A percentile compares a stretch with the other conserved stretches of the same genome.
Conservation (phyloP, 257 asterid genomes). For the Osmanthus fragrans region DNA sequence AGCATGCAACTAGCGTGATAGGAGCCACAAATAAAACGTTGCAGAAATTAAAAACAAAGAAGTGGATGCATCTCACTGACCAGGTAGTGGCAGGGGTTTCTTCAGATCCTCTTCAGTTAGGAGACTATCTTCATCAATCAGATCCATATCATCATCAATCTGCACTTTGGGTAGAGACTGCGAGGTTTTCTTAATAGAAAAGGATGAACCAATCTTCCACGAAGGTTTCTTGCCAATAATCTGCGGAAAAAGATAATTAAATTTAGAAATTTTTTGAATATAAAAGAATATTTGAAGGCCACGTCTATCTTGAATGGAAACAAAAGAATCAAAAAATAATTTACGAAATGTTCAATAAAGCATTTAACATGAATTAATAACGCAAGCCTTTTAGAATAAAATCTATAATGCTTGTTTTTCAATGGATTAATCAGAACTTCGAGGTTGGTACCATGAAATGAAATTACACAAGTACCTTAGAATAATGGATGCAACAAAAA, state of each 20-base stretch:
- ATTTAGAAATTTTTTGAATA: not conserved
- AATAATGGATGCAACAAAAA: not conserved
- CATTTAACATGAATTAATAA: not conserved
- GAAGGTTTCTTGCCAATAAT: constrained; percentile 75
- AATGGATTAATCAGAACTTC: not conserved
- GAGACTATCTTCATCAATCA: constrained; percentile 96
- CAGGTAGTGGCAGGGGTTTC: constrained; percentile 76
- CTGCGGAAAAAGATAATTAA: constrained; percentile 33
- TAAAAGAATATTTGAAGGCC: not conserved
- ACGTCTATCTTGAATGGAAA: not conserved
- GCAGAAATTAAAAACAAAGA: not conserved
- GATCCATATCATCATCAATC: constrained; percentile 81
- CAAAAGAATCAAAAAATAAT: not conserved
- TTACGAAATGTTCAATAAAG: not conserved
- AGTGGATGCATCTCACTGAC: constrained; percentile 36
- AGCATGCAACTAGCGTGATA: not conserved
- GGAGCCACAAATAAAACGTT: not conserved
- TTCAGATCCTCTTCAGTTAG: constrained; percentile 86
- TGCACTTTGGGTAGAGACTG: constrained; percentile 63
- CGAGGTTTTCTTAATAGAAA: constrained; percentile 60
- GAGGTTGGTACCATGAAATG: not conserved
- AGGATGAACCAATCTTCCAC: constrained; percentile 92
- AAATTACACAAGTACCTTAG: not conserved
- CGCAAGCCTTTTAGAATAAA: too few species aligned
- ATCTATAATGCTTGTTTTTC: not conserved